These are phyloP conservation scores for Tuber aestivum DNA, from an alignment of 495 filamentous ascomycete species.

Conservation along the genomic window DNA sequence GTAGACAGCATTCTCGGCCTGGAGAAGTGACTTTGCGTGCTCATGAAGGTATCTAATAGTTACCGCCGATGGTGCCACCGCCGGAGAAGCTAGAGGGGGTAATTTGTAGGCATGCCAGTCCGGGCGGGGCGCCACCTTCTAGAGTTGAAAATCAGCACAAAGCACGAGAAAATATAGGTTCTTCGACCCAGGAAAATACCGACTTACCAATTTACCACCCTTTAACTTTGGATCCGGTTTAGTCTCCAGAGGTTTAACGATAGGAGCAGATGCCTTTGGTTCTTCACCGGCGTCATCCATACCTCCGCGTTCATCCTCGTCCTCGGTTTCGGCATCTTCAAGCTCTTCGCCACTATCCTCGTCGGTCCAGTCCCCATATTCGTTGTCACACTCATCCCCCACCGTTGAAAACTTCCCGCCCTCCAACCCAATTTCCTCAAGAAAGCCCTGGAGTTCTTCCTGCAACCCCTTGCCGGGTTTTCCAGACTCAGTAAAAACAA, in stretches of 20 bases:
- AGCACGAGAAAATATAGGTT: background rate
- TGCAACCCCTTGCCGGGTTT: constrained; percentile 25
- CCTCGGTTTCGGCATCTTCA: constrained; percentile 17
- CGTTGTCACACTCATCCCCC: constrained; percentile 42
- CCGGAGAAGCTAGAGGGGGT: constrained; percentile 50
- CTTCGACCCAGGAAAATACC: background rate
- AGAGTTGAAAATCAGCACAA: constrained; percentile 32
- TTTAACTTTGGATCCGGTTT: constrained; percentile 17
- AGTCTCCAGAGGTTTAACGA: constrained; percentile 25
- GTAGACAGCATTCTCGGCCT: constrained; percentile 65
- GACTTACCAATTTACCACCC: constrained; percentile 34
- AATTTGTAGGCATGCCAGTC: constrained; percentile 76
- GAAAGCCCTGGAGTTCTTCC: constrained; percentile 34
- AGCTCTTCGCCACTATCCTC: constrained; percentile 20
- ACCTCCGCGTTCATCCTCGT: constrained; percentile 32
- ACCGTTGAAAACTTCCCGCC: constrained; percentile 34
- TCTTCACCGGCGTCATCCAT: constrained; percentile 48
- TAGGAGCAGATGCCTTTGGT: constrained; percentile 9
- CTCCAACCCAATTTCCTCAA: constrained; percentile 41
- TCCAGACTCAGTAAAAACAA: constrained; percentile 13
- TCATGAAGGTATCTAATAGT: constrained; percentile 66
- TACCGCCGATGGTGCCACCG: constrained; percentile 52
- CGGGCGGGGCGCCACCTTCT: constrained; percentile 70
- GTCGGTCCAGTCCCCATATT: constrained; percentile 35
- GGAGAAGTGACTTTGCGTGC: constrained; percentile 66